phyloP scores from a whole-genome alignment of 305 asterid species.

The Fraxinus greggii region DNA sequence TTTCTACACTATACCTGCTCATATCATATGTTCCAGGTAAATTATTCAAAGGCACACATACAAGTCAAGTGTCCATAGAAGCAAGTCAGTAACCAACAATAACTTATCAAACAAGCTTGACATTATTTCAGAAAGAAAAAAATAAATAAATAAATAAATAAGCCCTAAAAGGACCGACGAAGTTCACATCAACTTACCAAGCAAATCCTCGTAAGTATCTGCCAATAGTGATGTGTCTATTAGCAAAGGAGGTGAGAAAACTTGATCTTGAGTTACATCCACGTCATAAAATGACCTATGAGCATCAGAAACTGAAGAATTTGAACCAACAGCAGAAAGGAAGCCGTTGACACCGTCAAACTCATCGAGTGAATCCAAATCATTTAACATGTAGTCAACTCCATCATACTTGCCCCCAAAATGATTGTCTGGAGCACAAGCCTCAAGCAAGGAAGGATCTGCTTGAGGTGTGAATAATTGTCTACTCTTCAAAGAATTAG shows the following conservation, averaged over 20 bases:
- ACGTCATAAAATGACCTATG: constrained; percentile 66
- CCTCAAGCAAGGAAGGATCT: constrained; percentile 59
- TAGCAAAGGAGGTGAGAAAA: constrained; percentile 89
- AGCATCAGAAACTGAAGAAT: constrained; percentile 70
- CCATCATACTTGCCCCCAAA: constrained; percentile 59
- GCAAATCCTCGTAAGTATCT: constrained; percentile 86
- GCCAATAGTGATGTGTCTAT: constrained; percentile 70
- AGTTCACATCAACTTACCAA: constrained; percentile 49
- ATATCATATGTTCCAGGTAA: background rate
- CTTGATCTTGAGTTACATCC: constrained; percentile 71
- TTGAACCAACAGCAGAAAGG: constrained; percentile 75
- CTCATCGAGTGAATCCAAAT: constrained; percentile 71
- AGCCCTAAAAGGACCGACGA: background rate
- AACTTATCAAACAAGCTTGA: background rate
- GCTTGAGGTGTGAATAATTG: constrained; percentile 56
- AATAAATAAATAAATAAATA: background rate
- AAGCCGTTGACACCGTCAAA: constrained; percentile 70
- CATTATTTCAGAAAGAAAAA: background rate
- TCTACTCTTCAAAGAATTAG: constrained; percentile 46
- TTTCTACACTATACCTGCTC: background rate
- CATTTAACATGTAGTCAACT: constrained; percentile 54
- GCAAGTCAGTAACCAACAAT: background rate
- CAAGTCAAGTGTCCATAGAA: background rate
- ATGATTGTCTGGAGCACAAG: constrained; percentile 43
- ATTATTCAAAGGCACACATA: background rate